Conservation (phyloP, 257 asterid species). For the Petrea volubilis region DNA sequence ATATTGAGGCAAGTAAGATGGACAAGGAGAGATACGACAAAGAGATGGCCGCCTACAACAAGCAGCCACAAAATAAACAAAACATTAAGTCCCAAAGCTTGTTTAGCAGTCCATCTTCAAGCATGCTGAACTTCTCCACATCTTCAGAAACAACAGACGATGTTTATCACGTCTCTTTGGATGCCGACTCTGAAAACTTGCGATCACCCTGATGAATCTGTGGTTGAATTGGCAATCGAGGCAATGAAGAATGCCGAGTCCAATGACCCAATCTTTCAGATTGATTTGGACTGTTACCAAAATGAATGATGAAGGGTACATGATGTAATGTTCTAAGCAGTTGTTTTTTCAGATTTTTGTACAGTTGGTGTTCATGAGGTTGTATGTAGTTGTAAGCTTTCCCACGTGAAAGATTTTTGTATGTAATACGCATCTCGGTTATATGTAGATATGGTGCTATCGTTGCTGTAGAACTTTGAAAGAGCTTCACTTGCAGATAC, state of each 20-base stretch:
- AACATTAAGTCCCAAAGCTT: conserved; percentile 15
- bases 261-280: conserved; percentile 45
- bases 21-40: conserved; percentile 62
- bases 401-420: not conserved
- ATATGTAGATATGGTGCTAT: not conserved
- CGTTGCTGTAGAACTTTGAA: not conserved
- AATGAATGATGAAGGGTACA: not conserved
- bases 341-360: not conserved
- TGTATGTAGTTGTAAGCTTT: not conserved
- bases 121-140: conserved; percentile 35
- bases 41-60: conserved; percentile 44
- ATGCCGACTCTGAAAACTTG: conserved; percentile 16
- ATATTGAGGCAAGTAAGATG: conserved; percentile 53
- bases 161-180: conserved; percentile 45
- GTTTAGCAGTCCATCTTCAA: conserved; percentile 18
- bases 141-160: conserved; percentile 30
- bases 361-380: not conserved
- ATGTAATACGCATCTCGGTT: too few relatives aligned
- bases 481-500: not conserved
- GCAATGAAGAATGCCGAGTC: conserved; percentile 43
- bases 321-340: not conserved
- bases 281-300: conserved; percentile 37
- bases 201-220: conserved; percentile 36
- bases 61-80: conserved; percentile 19
- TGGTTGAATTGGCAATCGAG: conserved; percentile 39